These are phyloP conservation scores for Phytophthora europaea DNA, from an alignment of 352 stramenopile species.

Conservation along the genomic window DNA sequence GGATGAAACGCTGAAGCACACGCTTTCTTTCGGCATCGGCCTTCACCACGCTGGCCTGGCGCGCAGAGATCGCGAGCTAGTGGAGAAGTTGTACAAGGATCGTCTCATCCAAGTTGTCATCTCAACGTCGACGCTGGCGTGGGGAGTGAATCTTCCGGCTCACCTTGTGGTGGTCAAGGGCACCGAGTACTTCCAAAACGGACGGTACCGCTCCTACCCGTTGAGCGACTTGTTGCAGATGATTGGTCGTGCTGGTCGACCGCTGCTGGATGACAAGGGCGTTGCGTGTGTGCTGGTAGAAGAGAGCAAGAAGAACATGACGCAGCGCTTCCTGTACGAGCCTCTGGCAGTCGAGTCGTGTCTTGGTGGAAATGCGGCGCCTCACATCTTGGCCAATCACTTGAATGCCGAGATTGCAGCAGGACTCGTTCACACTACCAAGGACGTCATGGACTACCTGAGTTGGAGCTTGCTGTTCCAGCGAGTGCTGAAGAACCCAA, in stretches of 20 bases:
- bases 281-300: slow-evolving; percentile 98
- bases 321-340: slow-evolving; percentile 98
- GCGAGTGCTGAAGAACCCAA: slow-evolving; percentile 96
- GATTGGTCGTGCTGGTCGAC: slow-evolving; percentile 98
- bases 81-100: slow-evolving; percentile 97
- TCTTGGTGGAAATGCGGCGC: slow-evolving; percentile 86
- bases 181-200: slow-evolving; percentile 97
- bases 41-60: slow-evolving; percentile 96
- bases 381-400: slow-evolving; percentile 81
- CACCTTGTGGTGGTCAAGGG: slow-evolving; percentile 99
- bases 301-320: slow-evolving; percentile 99
- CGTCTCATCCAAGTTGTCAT: slow-evolving; percentile 98
- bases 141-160: slow-evolving; percentile 97
- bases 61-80: slow-evolving; percentile 93
- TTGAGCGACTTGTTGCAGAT: slow-evolving; percentile 99
- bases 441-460: slow-evolving; percentile 96
- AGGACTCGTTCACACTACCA: slow-evolving; percentile 87
- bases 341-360: slow-evolving; percentile 98
- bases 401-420: slow-evolving; percentile 98
- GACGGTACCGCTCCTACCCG: slow-evolving; percentile 98
- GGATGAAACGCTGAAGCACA: slow-evolving; percentile 96
- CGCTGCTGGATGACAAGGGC: slow-evolving; percentile 96
- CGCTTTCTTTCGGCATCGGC: slow-evolving; percentile 98
- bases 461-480: slow-evolving; percentile 98
- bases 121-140: slow-evolving; percentile 94